Evolutionary conservation across 1,139 yeast species (phyloP), one percentile per base, ranked within the genome.

Genomic region (Nakaseomyces nivariensis): DNA sequence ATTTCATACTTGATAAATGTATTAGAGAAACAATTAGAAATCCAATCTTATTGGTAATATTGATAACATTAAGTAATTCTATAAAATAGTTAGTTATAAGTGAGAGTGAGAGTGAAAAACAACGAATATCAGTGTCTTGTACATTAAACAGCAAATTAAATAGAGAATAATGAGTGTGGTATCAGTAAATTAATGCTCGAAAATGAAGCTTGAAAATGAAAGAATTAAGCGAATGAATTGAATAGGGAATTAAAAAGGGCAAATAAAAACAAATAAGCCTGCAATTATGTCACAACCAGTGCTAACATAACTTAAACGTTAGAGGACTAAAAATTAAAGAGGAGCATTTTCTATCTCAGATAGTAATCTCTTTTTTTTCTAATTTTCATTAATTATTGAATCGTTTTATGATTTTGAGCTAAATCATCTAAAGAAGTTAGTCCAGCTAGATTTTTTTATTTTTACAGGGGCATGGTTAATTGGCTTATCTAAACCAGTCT

Each of bases 401-500:
- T 17, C 22, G 22, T 17, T 17, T 17, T 17, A 17, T 17, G 22
- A 17, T 17, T 17, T 17, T 17, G 22, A 17, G 22, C 22, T 17
- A 17, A 17, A 17, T 17, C 22, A 17, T 17, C 31, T 38, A 13
- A 50, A 49, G 17, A 51, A 48, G 25, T 45, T 48, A 17, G 48
- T 42, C 55, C 51, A 51, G 25, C 45, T 48, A 9, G 53, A 48
- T 32, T 44, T 47, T 31, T 48, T 49, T 11, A 46, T 13, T 17
- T 41, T 44, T 9, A 48, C 36, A 8, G 53, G 53, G 4, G 8
- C 38, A 25, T 43, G 17, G 5, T 29, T n/a, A n/a, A 37, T 37
- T 10, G 46, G 46, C 37, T 51, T 55, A 7, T 54, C 50, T 33
- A 52, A 37, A 10, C 54, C 55, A 17, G 54, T 52, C 34, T 52